Evolutionary conservation across 2,329 filamentous ascomycete species (phyloP), one percentile per base, ranked within the genome.

Genomic region (Penicillium expansum): DNA sequence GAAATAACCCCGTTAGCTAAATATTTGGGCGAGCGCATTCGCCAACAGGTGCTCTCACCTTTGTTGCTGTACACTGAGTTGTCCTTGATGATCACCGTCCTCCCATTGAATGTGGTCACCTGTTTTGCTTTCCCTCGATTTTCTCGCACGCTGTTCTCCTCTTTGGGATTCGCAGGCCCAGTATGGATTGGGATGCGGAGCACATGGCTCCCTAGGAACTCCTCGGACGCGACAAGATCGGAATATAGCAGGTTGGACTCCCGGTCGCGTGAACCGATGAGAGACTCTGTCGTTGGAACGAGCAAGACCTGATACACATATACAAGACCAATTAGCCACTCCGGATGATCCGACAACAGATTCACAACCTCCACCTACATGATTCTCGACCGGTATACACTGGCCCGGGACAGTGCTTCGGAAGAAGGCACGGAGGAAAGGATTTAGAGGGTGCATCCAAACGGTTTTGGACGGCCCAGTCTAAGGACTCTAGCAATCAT

Each of bases 401-500:
- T 97, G 93, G 70, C 89, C 82, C 67, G 90, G 89, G 73, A 97
- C 84, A 76, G 91, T 87, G 85, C 92, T 97, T 82, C 91, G 92
- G 84, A 97, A 97, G 86, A 99, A 97, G 83, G 93, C 92, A 82
- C 90, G 88, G 77, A 99, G 84, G 80, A 97, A 97, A 76, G 94
- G 94, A 80, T 99, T 99, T 87, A 97, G 84, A 81, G 94, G 91
- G 88, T 92, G 92, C 92, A 96, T 96, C 86, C 88, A 89, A 76
- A 75, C 74, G 72, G 66, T 75, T 69, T 75, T 72, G 74, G 73
- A 75, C 68, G 68, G 69, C 70, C 71, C 71, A 61, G 65, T 58
- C 64, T 60, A 68, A 55, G 54, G 63, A 55, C 63, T 66, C 67
- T 57, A 64, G 68, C 62, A 69, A 66, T 71, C 72, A 75, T 76